phyloP scores from a whole-genome alignment of 2,329 filamentous ascomycete species.

The Mollisiaceae sp. region DNA sequence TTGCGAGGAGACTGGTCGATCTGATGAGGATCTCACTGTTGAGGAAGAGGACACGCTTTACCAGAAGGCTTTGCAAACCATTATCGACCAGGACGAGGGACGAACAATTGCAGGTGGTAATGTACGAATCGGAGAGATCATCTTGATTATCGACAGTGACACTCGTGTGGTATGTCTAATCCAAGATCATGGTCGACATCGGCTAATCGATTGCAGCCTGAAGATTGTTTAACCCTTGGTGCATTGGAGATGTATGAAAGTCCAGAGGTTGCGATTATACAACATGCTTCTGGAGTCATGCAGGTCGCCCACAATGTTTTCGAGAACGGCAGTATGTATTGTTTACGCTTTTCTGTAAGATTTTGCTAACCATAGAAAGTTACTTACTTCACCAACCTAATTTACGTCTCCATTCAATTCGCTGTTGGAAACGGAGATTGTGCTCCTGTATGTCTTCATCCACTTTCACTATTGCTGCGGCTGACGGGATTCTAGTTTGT shows the following conservation, averaged over 20 bases:
- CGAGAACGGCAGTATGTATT: constrained; percentile 55
- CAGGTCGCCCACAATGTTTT: constrained; percentile 75
- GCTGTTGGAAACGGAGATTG: constrained; percentile 74
- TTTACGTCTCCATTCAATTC: constrained; percentile 75
- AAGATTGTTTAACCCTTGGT: constrained; percentile 69
- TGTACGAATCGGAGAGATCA: constrained; percentile 64
- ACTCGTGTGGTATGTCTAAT: constrained; percentile 56
- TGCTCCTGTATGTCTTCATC: constrained; percentile 14
- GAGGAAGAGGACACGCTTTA: constrained; percentile 13
- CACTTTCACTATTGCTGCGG: background rate
- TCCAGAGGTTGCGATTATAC: constrained; percentile 78
- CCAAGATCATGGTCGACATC: background rate
- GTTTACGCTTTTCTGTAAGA: too few species aligned
- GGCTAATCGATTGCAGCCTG: constrained; percentile 46
- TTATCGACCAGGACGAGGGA: constrained; percentile 55
- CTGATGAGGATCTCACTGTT: constrained; percentile 17
- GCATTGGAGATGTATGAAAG: constrained; percentile 83
- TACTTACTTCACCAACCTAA: constrained; percentile 76
- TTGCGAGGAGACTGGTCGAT: background rate
- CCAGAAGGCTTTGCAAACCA: constrained; percentile 49
- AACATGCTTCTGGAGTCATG: constrained; percentile 80
- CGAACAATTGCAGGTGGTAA: constrained; percentile 62
- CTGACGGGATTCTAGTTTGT: constrained; percentile 57
- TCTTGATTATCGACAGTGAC: constrained; percentile 70
- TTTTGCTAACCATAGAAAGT: background rate